Evolutionary conservation across 202 grass and related monocot genomes (phyloP).

Genomic region (Setaria italica): DNA sequence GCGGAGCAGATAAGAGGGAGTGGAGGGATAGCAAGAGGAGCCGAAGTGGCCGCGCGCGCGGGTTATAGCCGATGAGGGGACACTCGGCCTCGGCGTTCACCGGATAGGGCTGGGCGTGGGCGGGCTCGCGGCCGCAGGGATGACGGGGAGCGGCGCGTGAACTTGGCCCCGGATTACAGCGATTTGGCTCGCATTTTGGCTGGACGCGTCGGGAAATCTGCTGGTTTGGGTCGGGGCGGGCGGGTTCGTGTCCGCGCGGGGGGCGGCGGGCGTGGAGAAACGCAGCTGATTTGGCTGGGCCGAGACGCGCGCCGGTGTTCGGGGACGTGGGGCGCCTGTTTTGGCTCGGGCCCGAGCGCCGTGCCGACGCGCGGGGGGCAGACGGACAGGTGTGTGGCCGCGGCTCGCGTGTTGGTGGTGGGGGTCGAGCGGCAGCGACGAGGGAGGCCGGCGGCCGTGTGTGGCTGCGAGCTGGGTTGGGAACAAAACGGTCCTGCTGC

Average conservation of each 20-base stretch:
- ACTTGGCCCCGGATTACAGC: not conserved
- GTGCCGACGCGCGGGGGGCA: not conserved
- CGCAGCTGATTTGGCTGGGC: not conserved
- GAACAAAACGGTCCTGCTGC: not conserved
- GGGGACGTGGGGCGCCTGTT: not conserved
- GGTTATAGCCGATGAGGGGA: constrained; percentile 18
- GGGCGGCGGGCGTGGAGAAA: not conserved
- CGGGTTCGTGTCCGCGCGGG: not conserved
- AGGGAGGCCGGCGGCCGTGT: not conserved
- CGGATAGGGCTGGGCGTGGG: constrained; percentile 22
- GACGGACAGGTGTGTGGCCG: constrained; percentile 28
- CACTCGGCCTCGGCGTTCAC: not conserved
- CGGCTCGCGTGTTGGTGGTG: not conserved
- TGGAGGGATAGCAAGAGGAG: constrained; percentile 39
- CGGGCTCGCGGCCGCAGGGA: not conserved
- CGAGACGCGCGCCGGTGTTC: constrained; percentile 11
- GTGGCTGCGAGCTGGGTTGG: constrained; percentile 14
- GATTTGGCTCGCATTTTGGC: not conserved
- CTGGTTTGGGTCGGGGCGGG: not conserved
- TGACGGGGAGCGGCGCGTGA: not conserved
- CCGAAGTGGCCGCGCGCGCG: constrained; percentile 41
- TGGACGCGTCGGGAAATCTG: not conserved
- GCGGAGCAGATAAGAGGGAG: constrained; percentile 47
- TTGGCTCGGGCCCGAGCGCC: not conserved
- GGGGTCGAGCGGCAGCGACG: not conserved